Base-by-base conservation (phyloP, 352 stramenopile genomes). In the Globisporangium camurandrum region DNA sequence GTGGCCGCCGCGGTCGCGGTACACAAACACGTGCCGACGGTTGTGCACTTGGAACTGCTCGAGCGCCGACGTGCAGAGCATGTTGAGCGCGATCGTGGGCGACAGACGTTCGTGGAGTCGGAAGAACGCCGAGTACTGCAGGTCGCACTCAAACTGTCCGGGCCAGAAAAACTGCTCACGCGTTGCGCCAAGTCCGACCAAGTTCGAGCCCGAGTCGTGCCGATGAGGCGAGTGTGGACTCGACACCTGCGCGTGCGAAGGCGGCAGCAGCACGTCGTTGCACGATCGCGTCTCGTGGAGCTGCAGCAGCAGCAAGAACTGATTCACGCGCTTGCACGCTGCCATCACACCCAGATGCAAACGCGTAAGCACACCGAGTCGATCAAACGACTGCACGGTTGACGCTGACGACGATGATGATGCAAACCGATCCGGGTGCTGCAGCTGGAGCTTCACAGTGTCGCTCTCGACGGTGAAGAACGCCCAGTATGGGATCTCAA, bases 1-100 rank as follows among this genome's bases (percentile, higher is more conserved):
- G 42, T 93, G 78, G 3, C 84, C 82, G 20, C 81, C 75, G 4
- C 80, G 77, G 58, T 95, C 82, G 16, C 81, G 68, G 45, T 95
- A 95, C 10, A 95, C 84, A 57, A 95, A 95, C 26, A 90, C 78
- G 28, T 95, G 76, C 2, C 78, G 76, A 4, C 84, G 74, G 57
- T 95, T 95, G 66, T 93, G 83, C 28, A 95, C 84, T 71, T 95
- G 80, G 43, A 95, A 95, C 47, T 91, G 84, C 56, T 95, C 82
- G 14, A 95, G 57, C 28, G 84, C 84, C 50, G 84, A 88, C 16
- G 80, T 89, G 26, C 78, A 92, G 14, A 95, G 37, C 55, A 84
- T 85, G 17, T 86, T 93, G 6, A 95, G 75, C 12, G 82, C 78
- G 46, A 93, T 81, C 28, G 70, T 85, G 4, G 84, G 75, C 19